Evolutionary conservation across 106 monocot genomes (phyloP).

Genomic region (Dioscorea alata): DNA sequence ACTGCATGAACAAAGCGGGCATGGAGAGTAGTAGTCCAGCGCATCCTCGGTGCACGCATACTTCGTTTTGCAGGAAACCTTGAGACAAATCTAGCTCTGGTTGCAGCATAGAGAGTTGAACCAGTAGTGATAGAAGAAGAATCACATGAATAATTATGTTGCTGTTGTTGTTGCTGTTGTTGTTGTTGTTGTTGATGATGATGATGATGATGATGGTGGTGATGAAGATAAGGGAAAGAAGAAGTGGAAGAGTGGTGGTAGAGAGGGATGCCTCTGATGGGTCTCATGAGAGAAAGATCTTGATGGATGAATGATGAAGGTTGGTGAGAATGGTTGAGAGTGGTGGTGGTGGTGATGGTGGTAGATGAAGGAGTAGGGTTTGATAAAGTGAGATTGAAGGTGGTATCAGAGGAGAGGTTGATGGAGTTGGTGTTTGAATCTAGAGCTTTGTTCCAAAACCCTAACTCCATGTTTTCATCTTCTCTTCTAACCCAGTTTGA

Average conservation of each 20-base stretch:
- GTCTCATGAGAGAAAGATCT: constrained; percentile 21
- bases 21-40: constrained; percentile 93
- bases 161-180: no score
- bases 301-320: constrained; percentile 10
- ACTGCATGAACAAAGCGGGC: constrained; percentile 95
- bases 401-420: background rate
- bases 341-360: background rate
- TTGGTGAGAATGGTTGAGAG: background rate
- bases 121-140: constrained; percentile 15
- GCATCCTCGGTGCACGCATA: constrained; percentile 83
- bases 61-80: constrained; percentile 62
- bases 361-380: background rate
- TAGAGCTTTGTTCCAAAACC: constrained; percentile 39
- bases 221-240: constrained; percentile 18
- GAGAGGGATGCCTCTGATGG: constrained; percentile 65
- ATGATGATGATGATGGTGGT: constrained; percentile 26
- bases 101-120: background rate
- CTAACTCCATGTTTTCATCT: constrained; percentile 21
- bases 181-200: constrained; percentile 27
- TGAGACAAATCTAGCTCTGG: constrained; percentile 34
- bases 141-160: constrained; percentile 12
- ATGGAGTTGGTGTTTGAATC: background rate
- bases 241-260: constrained; percentile 29
- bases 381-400: background rate
- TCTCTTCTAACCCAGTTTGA: constrained; percentile 15